Evolutionary conservation across 495 filamentous ascomycete genomes (phyloP).

Genomic region (Hypoxylon crocopeplum): DNA sequence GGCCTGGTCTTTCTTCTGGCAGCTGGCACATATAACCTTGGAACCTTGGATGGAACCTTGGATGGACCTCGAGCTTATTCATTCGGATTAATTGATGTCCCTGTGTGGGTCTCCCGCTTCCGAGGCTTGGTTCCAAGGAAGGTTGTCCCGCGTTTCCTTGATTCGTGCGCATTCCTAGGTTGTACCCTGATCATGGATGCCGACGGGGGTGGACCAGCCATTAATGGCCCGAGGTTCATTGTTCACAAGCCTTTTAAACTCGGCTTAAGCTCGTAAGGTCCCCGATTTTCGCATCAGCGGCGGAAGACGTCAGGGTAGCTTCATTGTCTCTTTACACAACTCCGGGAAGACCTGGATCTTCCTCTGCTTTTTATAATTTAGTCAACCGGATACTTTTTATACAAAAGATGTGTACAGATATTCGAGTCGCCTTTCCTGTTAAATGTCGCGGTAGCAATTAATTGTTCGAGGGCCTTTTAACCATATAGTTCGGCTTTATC

Average conservation of each 20-base stretch:
- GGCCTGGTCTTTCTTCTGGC: no score
- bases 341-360: slow-evolving; percentile 4
- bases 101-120: no score
- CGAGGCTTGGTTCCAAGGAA: no score
- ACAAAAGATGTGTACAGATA: slow-evolving; percentile 13
- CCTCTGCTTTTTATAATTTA: background rate
- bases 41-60: no score
- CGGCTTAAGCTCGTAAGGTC: slow-evolving; percentile 16
- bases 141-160: no score
- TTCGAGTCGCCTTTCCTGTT: background rate
- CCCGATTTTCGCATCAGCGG: slow-evolving; percentile 31
- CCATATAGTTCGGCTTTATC: slow-evolving; percentile 32
- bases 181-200: no score
- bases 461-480: slow-evolving; percentile 18
- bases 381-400: background rate
- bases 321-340: slow-evolving; percentile 14
- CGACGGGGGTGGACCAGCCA: slow-evolving; percentile 21
- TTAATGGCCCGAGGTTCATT: slow-evolving; percentile 36
- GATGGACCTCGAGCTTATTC: no score
- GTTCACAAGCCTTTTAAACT: slow-evolving; percentile 35
- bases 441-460: slow-evolving; percentile 23
- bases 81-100: no score
- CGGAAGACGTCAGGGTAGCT: slow-evolving; percentile 31
- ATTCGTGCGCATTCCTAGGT: no score
- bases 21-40: no score